These are phyloP conservation scores for Hypomyces rosellus DNA, from an alignment of 2,329 filamentous ascomycete species.

Conservation along the genomic window DNA sequence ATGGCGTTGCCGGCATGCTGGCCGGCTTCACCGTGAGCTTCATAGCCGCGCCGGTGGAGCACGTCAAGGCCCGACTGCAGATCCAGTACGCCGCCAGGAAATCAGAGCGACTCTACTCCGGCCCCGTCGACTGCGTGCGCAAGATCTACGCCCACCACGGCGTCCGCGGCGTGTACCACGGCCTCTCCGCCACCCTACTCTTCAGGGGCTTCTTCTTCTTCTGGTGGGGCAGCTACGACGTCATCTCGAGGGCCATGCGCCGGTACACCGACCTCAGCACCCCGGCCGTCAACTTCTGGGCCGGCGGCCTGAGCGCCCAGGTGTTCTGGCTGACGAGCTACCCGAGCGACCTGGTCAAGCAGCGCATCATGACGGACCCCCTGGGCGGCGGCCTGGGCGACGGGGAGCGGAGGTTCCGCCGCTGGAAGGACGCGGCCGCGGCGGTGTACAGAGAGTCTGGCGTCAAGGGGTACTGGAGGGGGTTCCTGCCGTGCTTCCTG, in stretches of 20 bases:
- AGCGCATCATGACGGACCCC: slow-evolving; percentile 93
- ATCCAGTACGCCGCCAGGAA: slow-evolving; percentile 85
- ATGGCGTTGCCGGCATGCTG: slow-evolving; percentile 80
- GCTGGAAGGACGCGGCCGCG: slow-evolving; percentile 74
- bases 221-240: slow-evolving; percentile 96
- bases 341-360: slow-evolving; percentile 89
- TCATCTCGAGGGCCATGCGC: slow-evolving; percentile 65
- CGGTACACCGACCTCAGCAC: slow-evolving; percentile 63
- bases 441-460: slow-evolving; percentile 73
- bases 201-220: slow-evolving; percentile 95
- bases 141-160: slow-evolving; percentile 71
- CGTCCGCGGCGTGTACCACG: slow-evolving; percentile 75
- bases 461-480: slow-evolving; percentile 79
- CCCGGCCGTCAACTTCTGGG: slow-evolving; percentile 93
- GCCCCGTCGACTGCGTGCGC: slow-evolving; percentile 74
- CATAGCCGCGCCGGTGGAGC: slow-evolving; percentile 88
- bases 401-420: slow-evolving; percentile 59
- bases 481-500: slow-evolving; percentile 89
- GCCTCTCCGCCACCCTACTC: slow-evolving; percentile 74
- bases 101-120: slow-evolving; percentile 70
- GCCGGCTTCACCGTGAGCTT: slow-evolving; percentile 88
- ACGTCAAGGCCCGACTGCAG: slow-evolving; percentile 89
- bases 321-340: slow-evolving; percentile 92
- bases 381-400: slow-evolving; percentile 65
- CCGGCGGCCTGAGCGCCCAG: slow-evolving; percentile 86